Percentiles rank a stretch among this genome's conserved stretches.
phyloP scores from a whole-genome alignment of 306 rosid genomes.

The Ammopiptanthus mongolicus region DNA sequence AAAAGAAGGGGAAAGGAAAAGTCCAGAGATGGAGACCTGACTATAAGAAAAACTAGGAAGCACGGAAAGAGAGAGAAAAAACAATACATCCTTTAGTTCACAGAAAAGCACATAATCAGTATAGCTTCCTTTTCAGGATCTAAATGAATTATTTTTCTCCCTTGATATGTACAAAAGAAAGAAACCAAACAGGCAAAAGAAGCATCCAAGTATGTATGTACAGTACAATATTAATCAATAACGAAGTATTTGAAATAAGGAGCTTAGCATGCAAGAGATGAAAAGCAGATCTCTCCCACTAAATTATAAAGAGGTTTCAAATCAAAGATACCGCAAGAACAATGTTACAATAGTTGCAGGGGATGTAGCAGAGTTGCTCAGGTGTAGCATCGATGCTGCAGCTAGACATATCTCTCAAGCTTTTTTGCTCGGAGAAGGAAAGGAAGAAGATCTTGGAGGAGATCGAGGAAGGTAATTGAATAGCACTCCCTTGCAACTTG shows the following conservation, averaged over 20 bases:
- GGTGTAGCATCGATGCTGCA: constrained; percentile 70
- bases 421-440: too few relatives aligned
- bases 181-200: constrained; percentile 8
- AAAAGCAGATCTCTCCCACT: constrained; percentile 39
- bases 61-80: constrained; percentile 22
- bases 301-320: neutral
- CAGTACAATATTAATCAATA: too few relatives aligned
- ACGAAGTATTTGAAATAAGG: neutral
- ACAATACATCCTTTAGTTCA: constrained; percentile 23
- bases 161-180: neutral
- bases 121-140: constrained; percentile 42
- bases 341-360: constrained; percentile 97
- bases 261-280: constrained; percentile 18
- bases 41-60: constrained; percentile 34
- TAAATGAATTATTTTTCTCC: constrained; percentile 25
- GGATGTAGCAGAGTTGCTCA: constrained; percentile 97
- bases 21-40: constrained; percentile 79
- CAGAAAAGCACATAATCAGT: constrained; percentile 11
- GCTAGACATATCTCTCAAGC: constrained; percentile 63
- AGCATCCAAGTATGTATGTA: neutral
- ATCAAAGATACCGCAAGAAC: constrained; percentile 82
- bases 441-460: too few relatives aligned
- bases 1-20: constrained; percentile 48
- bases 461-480: too few relatives aligned
- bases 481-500: constrained; percentile 13